These are phyloP conservation scores for Chlorella sorokiniana DNA, from an alignment of 139 green algal species.

Conservation along the genomic window DNA sequence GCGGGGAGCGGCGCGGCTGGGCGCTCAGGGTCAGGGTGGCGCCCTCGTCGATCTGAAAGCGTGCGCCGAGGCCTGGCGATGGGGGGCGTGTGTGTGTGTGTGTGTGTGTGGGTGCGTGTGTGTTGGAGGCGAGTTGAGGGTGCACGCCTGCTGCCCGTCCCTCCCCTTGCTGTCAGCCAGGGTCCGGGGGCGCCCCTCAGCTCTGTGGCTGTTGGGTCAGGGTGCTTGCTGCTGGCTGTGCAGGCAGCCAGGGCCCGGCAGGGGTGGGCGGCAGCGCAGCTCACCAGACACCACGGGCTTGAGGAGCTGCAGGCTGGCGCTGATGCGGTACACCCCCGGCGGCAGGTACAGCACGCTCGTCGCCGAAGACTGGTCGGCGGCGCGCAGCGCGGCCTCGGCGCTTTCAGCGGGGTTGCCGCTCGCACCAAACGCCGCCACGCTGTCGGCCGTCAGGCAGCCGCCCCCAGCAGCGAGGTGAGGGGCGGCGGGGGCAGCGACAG, in stretches of 20 bases:
- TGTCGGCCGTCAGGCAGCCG: neutral
- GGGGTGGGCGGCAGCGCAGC: neutral
- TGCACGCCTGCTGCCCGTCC: too few species aligned
- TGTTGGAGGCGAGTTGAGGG: too few species aligned
- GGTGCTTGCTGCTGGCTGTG: neutral
- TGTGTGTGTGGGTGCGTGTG: too few species aligned
- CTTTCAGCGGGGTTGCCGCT: neutral
- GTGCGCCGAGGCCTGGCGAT: neutral
- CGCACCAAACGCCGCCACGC: neutral
- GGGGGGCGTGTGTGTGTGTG: too few species aligned
- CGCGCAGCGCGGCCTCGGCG: neutral
- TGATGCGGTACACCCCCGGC: conserved; percentile 5
- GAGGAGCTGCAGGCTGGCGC: neutral
- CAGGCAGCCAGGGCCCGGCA: neutral
- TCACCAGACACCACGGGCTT: conserved; percentile 6
- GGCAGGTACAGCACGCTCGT: neutral
- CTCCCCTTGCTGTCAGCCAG: too few species aligned
- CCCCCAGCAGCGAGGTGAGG: too few species aligned
- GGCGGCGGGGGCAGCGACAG: neutral
- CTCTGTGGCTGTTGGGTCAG: neutral
- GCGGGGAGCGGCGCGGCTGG: neutral
- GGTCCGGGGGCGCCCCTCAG: neutral
- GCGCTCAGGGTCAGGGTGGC: neutral
- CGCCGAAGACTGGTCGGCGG: neutral
- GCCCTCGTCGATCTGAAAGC: neutral